Percentiles rank a stretch among this genome's conserved stretches.
Evolutionary conservation across 768 basidiomycete genomes (phyloP).

Genomic region (Daedaleopsis sinensis): DNA sequence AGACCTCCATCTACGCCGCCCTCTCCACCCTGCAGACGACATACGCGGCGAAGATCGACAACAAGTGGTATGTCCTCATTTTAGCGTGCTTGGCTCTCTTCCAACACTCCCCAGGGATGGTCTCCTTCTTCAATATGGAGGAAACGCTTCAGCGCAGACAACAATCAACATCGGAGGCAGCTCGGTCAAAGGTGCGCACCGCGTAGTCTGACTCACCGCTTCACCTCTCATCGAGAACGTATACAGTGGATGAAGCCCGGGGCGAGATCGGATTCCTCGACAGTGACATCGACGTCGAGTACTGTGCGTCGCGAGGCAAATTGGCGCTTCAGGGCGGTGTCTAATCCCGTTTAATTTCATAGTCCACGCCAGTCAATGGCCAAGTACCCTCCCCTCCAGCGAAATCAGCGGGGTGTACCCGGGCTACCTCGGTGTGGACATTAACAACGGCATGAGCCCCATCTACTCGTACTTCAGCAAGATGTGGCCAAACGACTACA

Average conservation of each 20-base stretch:
- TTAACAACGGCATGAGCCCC: conserved; percentile 14
- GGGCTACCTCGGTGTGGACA: conserved; percentile 13
- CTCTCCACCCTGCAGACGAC: conserved; percentile 4
- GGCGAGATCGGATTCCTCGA: conserved; percentile 10
- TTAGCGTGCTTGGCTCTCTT: no score
- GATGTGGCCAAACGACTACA: conserved; percentile 5
- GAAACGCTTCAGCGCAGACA: background rate
- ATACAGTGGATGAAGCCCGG: background rate
- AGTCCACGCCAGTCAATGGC: conserved; percentile 5
- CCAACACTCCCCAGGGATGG: conserved; percentile 3
- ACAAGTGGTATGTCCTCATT: conserved; percentile 7
- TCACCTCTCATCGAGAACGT: background rate
- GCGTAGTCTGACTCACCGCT: background rate
- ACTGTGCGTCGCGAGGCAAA: conserved; percentile 5
- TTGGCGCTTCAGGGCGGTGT: background rate
- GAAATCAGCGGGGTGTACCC: background rate
- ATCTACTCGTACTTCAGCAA: conserved; percentile 15
- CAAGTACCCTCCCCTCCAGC: conserved; percentile 4
- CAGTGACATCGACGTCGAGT: conserved; percentile 15
- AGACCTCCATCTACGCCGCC: conserved; percentile 10
- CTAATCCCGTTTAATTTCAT: background rate
- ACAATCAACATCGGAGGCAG: background rate
- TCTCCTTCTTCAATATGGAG: conserved; percentile 1
- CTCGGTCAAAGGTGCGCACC: background rate
- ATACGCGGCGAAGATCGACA: conserved; percentile 14